phyloP scores from a whole-genome alignment of 106 monocot genomes.

The Amphibolis antarctica region DNA sequence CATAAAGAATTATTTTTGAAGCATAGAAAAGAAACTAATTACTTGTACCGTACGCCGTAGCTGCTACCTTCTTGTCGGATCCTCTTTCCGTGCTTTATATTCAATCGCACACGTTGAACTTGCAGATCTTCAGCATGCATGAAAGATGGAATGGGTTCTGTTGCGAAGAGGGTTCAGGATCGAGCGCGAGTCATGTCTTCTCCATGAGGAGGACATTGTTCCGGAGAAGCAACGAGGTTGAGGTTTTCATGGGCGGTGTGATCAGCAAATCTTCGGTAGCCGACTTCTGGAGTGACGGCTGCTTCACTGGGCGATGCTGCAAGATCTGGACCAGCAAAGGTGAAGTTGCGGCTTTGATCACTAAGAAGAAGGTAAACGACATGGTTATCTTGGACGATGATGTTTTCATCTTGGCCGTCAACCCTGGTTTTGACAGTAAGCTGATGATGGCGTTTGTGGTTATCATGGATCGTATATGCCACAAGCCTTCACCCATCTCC shows the following conservation, averaged over 20 bases:
- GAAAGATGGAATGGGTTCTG: constrained; percentile 54
- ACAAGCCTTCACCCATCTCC: constrained; percentile 21
- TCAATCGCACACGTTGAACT: neutral
- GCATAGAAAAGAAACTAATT: no score
- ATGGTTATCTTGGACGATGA: constrained; percentile 45
- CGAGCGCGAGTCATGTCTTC: constrained; percentile 28
- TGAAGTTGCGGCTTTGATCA: constrained; percentile 48
- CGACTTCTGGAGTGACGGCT: constrained; percentile 40
- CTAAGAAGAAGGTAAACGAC: constrained; percentile 32
- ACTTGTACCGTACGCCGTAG: no score
- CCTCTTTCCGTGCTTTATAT: no score
- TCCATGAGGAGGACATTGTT: constrained; percentile 47
- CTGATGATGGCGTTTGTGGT: constrained; percentile 74
- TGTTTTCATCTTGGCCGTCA: constrained; percentile 52
- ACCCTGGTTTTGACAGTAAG: constrained; percentile 38
- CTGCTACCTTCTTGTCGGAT: no score
- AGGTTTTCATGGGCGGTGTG: constrained; percentile 30
- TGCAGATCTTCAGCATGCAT: constrained; percentile 67
- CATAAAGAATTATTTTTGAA: no score
- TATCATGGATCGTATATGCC: constrained; percentile 67
- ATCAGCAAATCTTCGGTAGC: constrained; percentile 2
- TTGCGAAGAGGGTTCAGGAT: constrained; percentile 23
- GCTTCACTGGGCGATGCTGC: constrained; percentile 52
- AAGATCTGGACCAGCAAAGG: constrained; percentile 24
- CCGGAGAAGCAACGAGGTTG: constrained; percentile 26